Conservation (phyloP, 2,329 filamentous ascomycete species). For the Pseudogymnoascus verrucosus region DNA sequence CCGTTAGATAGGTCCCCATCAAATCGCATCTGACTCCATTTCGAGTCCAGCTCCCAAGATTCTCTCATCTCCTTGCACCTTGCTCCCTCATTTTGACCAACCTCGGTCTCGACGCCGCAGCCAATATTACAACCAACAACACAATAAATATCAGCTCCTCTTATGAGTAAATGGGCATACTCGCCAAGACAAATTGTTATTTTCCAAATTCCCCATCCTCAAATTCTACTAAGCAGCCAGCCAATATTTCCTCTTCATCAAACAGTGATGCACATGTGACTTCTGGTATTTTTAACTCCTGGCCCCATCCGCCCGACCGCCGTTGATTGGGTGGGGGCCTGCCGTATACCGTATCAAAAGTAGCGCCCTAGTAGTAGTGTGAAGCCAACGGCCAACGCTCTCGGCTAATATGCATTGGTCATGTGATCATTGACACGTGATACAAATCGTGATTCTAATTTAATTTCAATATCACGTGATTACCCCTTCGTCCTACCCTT, state of each 20-base stretch:
- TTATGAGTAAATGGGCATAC: neutral
- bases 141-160: neutral
- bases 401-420: neutral
- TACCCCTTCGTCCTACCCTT: neutral
- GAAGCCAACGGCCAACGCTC: neutral
- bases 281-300: neutral
- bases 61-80: neutral
- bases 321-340: neutral
- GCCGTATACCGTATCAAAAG: neutral
- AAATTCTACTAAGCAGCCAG: neutral
- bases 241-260: neutral
- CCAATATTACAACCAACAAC: neutral
- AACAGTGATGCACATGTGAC: neutral
- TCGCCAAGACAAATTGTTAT: neutral
- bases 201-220: neutral
- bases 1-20: neutral
- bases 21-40: neutral
- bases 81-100: neutral
- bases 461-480: neutral
- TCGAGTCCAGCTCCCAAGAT: neutral
- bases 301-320: neutral
- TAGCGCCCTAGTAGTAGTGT: neutral
- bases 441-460: neutral
- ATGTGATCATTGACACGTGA: neutral
- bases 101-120: neutral